Conservation (phyloP, 352 stramenopile species). For the Globisporangium camurandrum region DNA sequence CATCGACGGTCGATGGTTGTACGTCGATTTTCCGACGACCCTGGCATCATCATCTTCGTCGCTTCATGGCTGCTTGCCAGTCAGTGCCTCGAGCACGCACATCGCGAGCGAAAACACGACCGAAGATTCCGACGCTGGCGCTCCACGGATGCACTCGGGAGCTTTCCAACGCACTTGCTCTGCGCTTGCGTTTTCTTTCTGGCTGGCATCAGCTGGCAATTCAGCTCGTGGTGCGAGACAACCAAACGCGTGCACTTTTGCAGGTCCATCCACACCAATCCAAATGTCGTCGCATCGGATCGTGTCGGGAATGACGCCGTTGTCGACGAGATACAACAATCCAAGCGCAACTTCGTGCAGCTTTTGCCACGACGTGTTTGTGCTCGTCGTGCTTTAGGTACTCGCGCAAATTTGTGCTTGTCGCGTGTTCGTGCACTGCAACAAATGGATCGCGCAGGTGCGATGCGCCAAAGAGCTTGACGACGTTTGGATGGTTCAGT, state of each 20-base stretch:
- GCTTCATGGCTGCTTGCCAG: conserved; percentile 16
- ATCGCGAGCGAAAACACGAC: conserved; percentile 28
- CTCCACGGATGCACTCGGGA: conserved; percentile 21
- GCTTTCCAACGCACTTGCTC: conserved; percentile 2
- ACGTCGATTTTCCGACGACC: neutral
- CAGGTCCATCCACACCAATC: neutral
- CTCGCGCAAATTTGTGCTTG: too few relatives aligned
- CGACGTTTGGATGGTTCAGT: too few relatives aligned
- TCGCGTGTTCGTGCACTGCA: too few relatives aligned
- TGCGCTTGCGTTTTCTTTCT: neutral
- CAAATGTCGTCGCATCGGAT: too few relatives aligned
- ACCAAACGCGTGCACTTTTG: neutral
- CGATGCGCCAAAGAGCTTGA: too few relatives aligned
- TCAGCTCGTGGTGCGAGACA: too few relatives aligned
- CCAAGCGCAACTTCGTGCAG: too few relatives aligned
- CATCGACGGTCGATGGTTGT: neutral
- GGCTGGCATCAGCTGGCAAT: neutral
- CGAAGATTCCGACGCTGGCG: conserved; percentile 13
- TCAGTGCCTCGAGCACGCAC: conserved; percentile 26
- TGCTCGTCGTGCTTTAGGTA: too few relatives aligned
- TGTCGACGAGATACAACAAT: too few relatives aligned
- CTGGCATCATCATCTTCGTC: neutral
- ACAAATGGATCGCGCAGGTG: too few relatives aligned
- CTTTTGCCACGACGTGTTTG: too few relatives aligned
- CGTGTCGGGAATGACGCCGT: too few relatives aligned